These are phyloP conservation scores for Solanum chiquidenum DNA, from an alignment of 257 asterid genomes.

Conservation along the genomic window DNA sequence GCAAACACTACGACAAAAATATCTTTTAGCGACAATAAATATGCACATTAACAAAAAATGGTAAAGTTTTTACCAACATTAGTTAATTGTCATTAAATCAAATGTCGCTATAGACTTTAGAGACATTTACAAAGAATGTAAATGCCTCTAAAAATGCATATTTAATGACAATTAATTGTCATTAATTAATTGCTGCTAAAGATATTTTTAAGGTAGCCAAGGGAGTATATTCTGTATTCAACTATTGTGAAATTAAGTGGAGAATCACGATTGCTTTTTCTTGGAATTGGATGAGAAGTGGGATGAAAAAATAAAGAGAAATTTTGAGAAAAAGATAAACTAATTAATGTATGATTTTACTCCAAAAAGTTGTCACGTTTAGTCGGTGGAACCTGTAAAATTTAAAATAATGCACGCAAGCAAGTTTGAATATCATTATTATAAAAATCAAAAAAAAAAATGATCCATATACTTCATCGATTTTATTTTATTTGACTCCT, in stretches of 20 bases:
- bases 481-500: not conserved
- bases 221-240: not conserved
- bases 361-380: not conserved
- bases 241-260: not conserved
- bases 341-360: not conserved
- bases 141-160: no score
- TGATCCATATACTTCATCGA: not conserved
- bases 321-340: not conserved
- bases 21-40: no score
- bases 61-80: rapidly evolving
- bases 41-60: no score
- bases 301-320: not conserved
- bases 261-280: not conserved
- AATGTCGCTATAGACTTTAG: not conserved
- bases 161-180: not conserved
- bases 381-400: not conserved
- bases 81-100: no score
- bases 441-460: not conserved
- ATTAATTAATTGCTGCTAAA: no score
- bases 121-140: no score
- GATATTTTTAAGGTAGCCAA: not conserved
- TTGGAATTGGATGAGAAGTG: not conserved
- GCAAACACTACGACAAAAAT: rapidly evolving
- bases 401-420: not conserved
- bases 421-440: not conserved